Conservation (phyloP, 495 filamentous ascomycete species). For the Penicillium coffeae region DNA sequence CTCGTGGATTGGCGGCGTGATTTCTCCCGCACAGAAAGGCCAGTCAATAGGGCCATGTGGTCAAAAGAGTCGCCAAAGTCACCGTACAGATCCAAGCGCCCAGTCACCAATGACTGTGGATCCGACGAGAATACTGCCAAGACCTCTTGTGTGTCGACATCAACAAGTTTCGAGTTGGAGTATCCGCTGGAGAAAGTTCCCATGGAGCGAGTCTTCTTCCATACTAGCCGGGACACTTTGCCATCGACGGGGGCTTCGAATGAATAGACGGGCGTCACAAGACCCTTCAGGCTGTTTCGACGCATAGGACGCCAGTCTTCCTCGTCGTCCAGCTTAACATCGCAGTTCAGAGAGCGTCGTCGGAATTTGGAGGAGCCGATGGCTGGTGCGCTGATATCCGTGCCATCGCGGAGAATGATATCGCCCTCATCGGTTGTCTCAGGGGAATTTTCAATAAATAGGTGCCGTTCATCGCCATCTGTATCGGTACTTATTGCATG, state of each 20-base stretch:
- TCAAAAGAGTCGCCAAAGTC: constrained; percentile 9
- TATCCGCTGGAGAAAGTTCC: constrained; percentile 3
- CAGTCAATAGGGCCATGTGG: constrained; percentile 9
- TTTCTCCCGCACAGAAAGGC: constrained; percentile 11
- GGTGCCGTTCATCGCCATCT: not conserved
- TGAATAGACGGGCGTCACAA: constrained; percentile 3
- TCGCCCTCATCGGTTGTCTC: not conserved
- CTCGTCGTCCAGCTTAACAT: constrained; percentile 3
- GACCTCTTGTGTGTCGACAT: constrained; percentile 7
- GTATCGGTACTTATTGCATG: not conserved
- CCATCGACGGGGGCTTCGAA: constrained; percentile 1
- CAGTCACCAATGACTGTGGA: constrained; percentile 5
- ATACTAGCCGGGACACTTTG: not conserved
- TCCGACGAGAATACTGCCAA: constrained; percentile 14
- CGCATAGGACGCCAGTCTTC: not conserved
- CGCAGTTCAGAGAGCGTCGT: constrained; percentile 9
- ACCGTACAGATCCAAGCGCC: constrained; percentile 9
- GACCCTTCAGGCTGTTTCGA: too few relatives aligned
- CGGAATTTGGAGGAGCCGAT: constrained; percentile 9
- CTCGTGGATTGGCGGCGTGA: constrained; percentile 6
- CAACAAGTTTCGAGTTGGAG: constrained; percentile 10
- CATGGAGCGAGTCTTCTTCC: constrained; percentile 17
- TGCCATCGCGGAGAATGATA: constrained; percentile 6
- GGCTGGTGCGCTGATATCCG: constrained; percentile 1
- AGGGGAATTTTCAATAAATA: constrained; percentile 13